A percentile compares a stretch with the other conserved stretches of the same genome.
phyloP scores from a whole-genome alignment of 2,329 filamentous ascomycete species.

The Verticillium dahliae region DNA sequence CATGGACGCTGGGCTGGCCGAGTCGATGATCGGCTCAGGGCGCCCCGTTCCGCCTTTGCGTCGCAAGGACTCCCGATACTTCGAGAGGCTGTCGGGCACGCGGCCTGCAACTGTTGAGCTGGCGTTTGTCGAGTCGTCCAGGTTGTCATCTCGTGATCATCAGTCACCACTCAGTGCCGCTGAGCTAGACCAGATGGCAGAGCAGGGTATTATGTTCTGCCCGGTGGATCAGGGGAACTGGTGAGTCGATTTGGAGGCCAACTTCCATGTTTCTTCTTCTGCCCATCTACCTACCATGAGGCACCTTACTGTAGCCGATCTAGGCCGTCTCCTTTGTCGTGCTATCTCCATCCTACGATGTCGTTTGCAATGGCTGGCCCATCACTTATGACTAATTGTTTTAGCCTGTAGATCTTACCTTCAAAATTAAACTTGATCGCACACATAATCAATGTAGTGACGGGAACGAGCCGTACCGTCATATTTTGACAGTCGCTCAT shows the following conservation, averaged over 20 bases:
- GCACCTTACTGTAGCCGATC: no score
- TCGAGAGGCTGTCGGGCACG: not conserved
- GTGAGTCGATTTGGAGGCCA: not conserved
- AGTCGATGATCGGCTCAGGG: not conserved
- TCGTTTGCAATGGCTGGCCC: not conserved
- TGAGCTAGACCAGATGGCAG: not conserved
- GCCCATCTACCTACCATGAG: not conserved
- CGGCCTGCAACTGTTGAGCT: not conserved
- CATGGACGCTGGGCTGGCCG: not conserved
- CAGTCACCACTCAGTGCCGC: not conserved
- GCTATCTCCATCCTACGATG: not conserved
- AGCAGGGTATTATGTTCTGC: not conserved
- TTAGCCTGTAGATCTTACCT: no score
- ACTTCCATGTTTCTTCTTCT: not conserved
- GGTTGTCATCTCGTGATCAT: not conserved
- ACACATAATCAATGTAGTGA: not conserved
- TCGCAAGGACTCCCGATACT: not conserved
- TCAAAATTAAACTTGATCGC: no score
- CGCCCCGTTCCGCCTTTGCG: not conserved
- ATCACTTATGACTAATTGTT: not conserved
- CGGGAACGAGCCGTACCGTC: not conserved
- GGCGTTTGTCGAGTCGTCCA: not conserved
- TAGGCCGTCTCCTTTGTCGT: not conserved
- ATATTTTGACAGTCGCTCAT: not conserved
- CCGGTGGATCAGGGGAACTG: not conserved